Conservation (phyloP, 2,329 filamentous ascomycete species). For the Cordyceps farinosa region DNA sequence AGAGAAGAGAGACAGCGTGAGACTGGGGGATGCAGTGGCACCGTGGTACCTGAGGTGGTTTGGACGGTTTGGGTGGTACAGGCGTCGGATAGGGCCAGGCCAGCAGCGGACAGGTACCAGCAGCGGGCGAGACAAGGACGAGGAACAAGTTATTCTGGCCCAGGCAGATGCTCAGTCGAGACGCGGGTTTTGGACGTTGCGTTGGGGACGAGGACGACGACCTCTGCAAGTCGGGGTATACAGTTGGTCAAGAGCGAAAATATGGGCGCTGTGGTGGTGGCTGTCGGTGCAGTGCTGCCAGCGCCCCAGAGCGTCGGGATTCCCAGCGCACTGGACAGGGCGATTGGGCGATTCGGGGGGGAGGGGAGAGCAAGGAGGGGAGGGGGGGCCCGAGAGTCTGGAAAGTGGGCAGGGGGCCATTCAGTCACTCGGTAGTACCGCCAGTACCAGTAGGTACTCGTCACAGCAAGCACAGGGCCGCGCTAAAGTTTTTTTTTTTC, state of each 20-base stretch:
- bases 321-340: conserved; percentile 14
- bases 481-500: too few relatives aligned
- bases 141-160: too few relatives aligned
- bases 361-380: neutral
- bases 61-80: conserved; percentile 8
- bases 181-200: too few relatives aligned
- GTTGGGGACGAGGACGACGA: too few relatives aligned
- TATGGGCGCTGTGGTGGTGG: neutral
- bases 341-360: conserved; percentile 6
- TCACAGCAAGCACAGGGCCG: too few relatives aligned
- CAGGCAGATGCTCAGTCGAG: too few relatives aligned
- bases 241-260: neutral
- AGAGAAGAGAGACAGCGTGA: conserved; percentile 12
- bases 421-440: too few relatives aligned
- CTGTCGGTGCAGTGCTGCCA: neutral
- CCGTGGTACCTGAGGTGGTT: conserved; percentile 9
- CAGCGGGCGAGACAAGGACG: neutral
- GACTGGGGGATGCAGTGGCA: conserved; percentile 6
- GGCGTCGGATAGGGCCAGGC: neutral
- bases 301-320: conserved; percentile 10
- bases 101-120: neutral
- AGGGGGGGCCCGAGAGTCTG: conserved; percentile 18
- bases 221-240: neutral
- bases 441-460: too few relatives aligned
- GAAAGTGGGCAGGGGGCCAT: conserved; percentile 11